Conservation (phyloP, 2,329 filamentous ascomycete genomes). For the Aspergillus tubingensis region DNA sequence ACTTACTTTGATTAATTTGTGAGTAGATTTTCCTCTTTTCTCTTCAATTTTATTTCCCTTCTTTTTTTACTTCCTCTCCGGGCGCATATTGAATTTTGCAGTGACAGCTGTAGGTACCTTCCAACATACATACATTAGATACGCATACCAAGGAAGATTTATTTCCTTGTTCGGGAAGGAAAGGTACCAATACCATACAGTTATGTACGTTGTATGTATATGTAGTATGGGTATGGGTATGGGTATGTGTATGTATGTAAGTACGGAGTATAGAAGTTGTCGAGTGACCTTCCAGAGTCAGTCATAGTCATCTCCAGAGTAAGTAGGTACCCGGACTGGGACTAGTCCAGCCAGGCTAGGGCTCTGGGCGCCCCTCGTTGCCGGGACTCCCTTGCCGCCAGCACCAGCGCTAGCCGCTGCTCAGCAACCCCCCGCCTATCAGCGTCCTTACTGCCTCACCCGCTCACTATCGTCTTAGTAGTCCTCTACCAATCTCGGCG, state of each 20-base stretch:
- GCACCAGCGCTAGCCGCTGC: conserved; percentile 33
- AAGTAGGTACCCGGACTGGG: conserved; percentile 13
- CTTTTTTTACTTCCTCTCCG: neutral
- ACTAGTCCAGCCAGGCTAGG: conserved; percentile 12
- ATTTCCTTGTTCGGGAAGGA: too few relatives aligned
- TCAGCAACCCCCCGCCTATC: conserved; percentile 39
- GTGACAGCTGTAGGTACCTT: conserved; percentile 9
- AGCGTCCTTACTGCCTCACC: conserved; percentile 22
- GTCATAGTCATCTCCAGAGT: neutral
- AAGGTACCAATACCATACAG: neutral
- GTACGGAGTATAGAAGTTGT: neutral
- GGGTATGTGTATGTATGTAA: conserved; percentile 1
- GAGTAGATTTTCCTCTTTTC: too few relatives aligned
- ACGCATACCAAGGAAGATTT: neutral
- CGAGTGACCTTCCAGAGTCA: neutral
- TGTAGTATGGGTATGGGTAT: too few relatives aligned
- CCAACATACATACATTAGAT: neutral
- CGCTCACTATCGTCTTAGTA: conserved; percentile 14
- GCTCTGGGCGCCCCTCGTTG: conserved; percentile 29
- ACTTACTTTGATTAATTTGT: too few relatives aligned
- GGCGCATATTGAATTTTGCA: neutral
- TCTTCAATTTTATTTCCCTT: neutral
- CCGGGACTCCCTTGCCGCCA: conserved; percentile 43
- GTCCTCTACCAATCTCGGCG: conserved; percentile 11
- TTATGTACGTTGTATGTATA: neutral